phyloP scores from a whole-genome alignment of 805 yeast genomes.

The Allodekkera sacchari region DNA sequence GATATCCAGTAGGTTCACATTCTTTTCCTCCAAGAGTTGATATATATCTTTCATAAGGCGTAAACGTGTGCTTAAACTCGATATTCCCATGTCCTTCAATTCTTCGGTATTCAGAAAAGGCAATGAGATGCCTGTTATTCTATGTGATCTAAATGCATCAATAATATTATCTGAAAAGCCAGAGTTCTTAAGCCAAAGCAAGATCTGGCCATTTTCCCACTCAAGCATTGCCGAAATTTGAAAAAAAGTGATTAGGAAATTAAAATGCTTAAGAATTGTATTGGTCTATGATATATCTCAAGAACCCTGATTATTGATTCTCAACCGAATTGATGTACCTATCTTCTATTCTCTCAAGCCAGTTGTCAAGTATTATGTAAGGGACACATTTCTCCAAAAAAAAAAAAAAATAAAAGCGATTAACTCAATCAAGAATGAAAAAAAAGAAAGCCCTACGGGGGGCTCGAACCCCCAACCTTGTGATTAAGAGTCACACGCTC shows the following conservation, averaged over 20 bases:
- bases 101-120: constrained; percentile 64
- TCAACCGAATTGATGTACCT: too few species aligned
- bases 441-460: constrained; percentile 8
- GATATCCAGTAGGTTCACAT: constrained; percentile 10
- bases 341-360: too few species aligned
- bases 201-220: constrained; percentile 25
- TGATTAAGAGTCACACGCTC: constrained; percentile 7
- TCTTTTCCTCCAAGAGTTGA: constrained; percentile 35
- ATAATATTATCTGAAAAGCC: constrained; percentile 17
- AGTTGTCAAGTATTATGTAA: too few species aligned
- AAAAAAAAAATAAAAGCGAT: neutral
- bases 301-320: too few species aligned
- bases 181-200: constrained; percentile 22
- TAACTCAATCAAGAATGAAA: too few species aligned
- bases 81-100: constrained; percentile 63
- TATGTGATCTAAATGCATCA: constrained; percentile 41
- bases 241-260: too few species aligned
- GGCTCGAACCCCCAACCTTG: constrained; percentile 7
- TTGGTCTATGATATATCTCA: too few species aligned
- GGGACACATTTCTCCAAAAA: neutral
- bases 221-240: constrained; percentile 10
- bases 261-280: too few species aligned
- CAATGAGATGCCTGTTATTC: constrained; percentile 65
- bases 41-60: constrained; percentile 51
- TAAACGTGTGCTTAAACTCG: constrained; percentile 46